Evolutionary conservation across 1,284 basidiomycete genomes (phyloP).

Genomic region (Leccinum pachyderme): DNA sequence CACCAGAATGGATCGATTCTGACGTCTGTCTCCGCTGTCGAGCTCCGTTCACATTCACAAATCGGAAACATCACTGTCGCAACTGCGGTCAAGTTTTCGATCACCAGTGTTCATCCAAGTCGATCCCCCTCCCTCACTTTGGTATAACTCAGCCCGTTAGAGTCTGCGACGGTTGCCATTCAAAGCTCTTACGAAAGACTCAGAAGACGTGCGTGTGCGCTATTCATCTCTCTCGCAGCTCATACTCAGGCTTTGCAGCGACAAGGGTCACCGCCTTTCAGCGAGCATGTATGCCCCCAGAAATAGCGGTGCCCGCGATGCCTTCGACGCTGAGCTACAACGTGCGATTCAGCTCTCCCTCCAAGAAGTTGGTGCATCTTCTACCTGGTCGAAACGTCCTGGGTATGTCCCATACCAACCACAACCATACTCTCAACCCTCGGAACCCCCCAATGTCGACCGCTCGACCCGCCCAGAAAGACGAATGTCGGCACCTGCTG

Average conservation of each 20-base stretch:
- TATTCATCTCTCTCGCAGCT: not conserved
- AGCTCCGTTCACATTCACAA: conserved; percentile 90
- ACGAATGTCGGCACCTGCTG: conserved; percentile 20
- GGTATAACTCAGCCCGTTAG: conserved; percentile 93
- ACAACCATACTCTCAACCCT: conserved; percentile 58
- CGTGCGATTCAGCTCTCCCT: conserved; percentile 92
- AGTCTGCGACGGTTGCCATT: conserved; percentile 90
- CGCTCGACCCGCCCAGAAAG: conserved; percentile 44
- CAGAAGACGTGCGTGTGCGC: conserved; percentile 43
- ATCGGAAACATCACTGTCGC: conserved; percentile 97
- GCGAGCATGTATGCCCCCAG: conserved; percentile 49
- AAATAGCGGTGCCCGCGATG: conserved; percentile 56
- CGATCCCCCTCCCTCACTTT: conserved; percentile 86
- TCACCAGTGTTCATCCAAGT: conserved; percentile 88
- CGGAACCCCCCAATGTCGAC: conserved; percentile 75
- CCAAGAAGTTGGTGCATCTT: conserved; percentile 64
- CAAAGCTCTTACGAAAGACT: conserved; percentile 65
- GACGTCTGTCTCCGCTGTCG: conserved; percentile 94
- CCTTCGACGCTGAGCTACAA: conserved; percentile 87
- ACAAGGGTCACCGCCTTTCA: conserved; percentile 51
- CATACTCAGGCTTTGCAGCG: conserved; percentile 24
- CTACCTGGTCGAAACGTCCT: conserved; percentile 46
- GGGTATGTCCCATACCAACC: conserved; percentile 70
- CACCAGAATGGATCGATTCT: conserved; percentile 96
- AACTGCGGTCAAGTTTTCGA: conserved; percentile 98